phyloP scores from a whole-genome alignment of 2,329 filamentous ascomycete species.

The Diaporthe nobilis region DNA sequence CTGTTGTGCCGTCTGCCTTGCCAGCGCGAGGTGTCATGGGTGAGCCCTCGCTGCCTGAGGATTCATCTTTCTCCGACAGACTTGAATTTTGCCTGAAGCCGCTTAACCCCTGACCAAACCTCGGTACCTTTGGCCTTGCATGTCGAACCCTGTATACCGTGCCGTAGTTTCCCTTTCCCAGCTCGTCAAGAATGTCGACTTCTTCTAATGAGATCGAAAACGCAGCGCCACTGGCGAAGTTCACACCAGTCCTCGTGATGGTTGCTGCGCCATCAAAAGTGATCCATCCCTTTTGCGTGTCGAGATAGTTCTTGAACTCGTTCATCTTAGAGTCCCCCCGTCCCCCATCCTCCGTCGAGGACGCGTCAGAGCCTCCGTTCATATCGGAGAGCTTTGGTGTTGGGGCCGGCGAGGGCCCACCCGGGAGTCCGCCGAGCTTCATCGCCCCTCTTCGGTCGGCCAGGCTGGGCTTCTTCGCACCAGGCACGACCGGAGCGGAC shows the following conservation, averaged over 20 bases:
- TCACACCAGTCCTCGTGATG: constrained; percentile 89
- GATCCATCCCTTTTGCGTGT: constrained; percentile 90
- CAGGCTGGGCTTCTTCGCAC: constrained; percentile 66
- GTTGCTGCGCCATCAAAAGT: constrained; percentile 94
- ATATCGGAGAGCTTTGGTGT: constrained; percentile 63
- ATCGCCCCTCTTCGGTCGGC: constrained; percentile 75
- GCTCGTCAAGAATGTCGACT: constrained; percentile 90
- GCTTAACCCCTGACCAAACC: constrained; percentile 72
- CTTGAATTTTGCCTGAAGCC: constrained; percentile 57
- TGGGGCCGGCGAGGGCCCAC: constrained; percentile 52
- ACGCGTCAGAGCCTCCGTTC: constrained; percentile 43
- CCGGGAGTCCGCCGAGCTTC: constrained; percentile 63
- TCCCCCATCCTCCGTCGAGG: constrained; percentile 53
- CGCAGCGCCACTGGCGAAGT: constrained; percentile 89
- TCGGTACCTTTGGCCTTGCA: constrained; percentile 72
- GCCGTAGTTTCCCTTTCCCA: constrained; percentile 98
- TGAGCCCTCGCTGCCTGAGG: constrained; percentile 48
- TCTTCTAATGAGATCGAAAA: constrained; percentile 97
- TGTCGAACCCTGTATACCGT: constrained; percentile 98
- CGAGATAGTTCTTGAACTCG: constrained; percentile 83
- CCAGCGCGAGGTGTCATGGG: constrained; percentile 46
- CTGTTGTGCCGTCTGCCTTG: constrained; percentile 67
- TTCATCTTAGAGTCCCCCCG: constrained; percentile 65
- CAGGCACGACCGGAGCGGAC: constrained; percentile 66
- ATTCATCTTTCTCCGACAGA: constrained; percentile 52